phyloP scores from a whole-genome alignment of 768 basidiomycete species.

The Auricularia sp. region DNA sequence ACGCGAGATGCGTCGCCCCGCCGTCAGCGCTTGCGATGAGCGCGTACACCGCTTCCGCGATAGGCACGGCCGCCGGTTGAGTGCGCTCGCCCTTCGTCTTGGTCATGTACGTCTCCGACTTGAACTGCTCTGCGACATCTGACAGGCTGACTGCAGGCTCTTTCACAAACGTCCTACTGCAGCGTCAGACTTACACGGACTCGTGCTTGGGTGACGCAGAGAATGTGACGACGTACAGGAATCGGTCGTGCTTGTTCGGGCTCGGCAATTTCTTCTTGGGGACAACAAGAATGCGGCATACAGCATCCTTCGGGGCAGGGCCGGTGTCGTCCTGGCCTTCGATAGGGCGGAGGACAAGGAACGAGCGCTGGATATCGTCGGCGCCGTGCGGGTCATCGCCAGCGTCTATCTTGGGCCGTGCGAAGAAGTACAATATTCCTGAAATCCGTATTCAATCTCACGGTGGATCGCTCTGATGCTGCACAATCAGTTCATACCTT shows the following conservation, averaged over 20 bases:
- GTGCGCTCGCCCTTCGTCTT: conserved; percentile 1
- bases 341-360: background rate
- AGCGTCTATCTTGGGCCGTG: background rate
- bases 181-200: background rate
- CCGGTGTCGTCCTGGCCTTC: background rate
- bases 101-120: background rate
- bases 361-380: background rate
- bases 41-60: background rate
- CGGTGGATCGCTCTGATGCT: too few relatives aligned
- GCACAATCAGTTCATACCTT: background rate
- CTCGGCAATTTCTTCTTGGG: background rate
- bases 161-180: background rate
- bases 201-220: too few relatives aligned
- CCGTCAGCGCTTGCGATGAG: background rate
- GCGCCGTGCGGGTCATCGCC: conserved; percentile 1
- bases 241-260: background rate
- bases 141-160: background rate
- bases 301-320: background rate
- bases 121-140: background rate
- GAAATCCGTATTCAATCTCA: background rate
- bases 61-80: background rate
- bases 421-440: background rate
- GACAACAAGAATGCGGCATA: background rate
- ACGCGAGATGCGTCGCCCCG: background rate
- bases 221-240: background rate